Evolutionary conservation across 2,329 filamentous ascomycete species (phyloP), one percentile per base, ranked within the genome.

Genomic region (Onygenales sp.): DNA sequence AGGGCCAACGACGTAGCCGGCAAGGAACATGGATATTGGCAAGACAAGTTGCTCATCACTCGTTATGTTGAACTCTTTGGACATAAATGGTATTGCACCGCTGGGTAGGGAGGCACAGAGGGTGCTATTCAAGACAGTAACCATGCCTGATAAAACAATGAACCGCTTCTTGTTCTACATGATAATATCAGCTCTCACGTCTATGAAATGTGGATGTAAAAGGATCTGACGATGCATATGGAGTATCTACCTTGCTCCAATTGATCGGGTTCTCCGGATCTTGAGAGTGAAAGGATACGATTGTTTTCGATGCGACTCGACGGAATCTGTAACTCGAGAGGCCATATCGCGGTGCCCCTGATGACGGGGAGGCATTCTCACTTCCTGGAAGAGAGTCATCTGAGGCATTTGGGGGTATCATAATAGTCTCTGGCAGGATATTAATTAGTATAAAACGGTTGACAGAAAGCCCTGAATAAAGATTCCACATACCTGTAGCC

Each of bases 1-100:
- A 0, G 74, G 74, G 0, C 72, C 74, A 31, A 75, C 49, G 43
- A 70, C 66, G 52, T 72, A 73, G 10, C 71, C 71, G 8, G 72
- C 61, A 0, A 73, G 60, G 53, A 71, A 73, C 14, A 71, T 59
- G 2, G 71, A 72, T 43, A 72, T 71, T 0, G 69, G 69, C 5
- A 73, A 59, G 7, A 69, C 69, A 1, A 71, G 58, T 10, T 66
- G 60, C 50, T 67, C 57, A 36, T 68, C 44, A 42, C 65, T 64
- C 8, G 63, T 65, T 43, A 70, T 60, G 36, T 65, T 51, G 50
- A 69, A 70, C 14, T 71, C 61, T 41, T 63, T 53, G 5, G 67
- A 63, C 39, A 73, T 73, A 56, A 64, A 65, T 9, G 62, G 58
- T 21, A 69, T 67, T 35, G 70, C 69, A 43, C 68, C 69, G 51